These are phyloP conservation scores for Penicillium diatomitis DNA, from an alignment of 495 filamentous ascomycete species.

Conservation along the genomic window DNA sequence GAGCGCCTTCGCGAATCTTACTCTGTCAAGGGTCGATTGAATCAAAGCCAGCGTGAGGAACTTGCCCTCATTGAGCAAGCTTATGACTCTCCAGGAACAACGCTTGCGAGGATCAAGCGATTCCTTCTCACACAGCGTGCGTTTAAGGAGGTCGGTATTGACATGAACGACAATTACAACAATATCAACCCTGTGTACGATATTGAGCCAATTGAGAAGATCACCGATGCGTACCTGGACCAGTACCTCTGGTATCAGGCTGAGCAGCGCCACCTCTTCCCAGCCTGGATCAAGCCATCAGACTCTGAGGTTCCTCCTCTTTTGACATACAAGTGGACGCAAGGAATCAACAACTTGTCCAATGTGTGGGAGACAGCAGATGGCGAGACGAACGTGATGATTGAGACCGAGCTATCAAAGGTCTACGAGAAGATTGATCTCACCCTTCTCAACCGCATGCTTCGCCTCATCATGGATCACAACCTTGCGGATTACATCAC, in stretches of 20 bases:
- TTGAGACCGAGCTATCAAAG: conserved; percentile 96
- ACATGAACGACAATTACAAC: conserved; percentile 99
- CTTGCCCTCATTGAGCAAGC: conserved; percentile 96
- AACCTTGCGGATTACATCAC: conserved; percentile 99
- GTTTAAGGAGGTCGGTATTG: conserved; percentile 98
- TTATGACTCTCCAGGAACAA: conserved; percentile 96
- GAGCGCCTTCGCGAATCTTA: conserved; percentile 94
- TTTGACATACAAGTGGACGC: conserved; percentile 97
- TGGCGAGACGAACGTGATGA: conserved; percentile 98
- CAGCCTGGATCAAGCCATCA: conserved; percentile 98
- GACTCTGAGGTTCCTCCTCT: conserved; percentile 98
- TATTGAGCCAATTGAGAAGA: conserved; percentile 99
- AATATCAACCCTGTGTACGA: conserved; percentile 99
- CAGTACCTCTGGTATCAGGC: conserved; percentile 99
- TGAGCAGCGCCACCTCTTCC: conserved; percentile 96
- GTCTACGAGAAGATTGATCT: conserved; percentile 99
- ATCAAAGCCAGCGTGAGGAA: conserved; percentile 97
- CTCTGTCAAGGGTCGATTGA: conserved; percentile 92
- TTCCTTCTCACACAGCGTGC: conserved; percentile 94
- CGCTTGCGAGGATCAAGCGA: conserved; percentile 92
- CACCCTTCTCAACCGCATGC: conserved; percentile 84
- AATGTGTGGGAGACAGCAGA: conserved; percentile 94
- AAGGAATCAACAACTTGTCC: conserved; percentile 98
- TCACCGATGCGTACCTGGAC: conserved; percentile 97
- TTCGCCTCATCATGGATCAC: conserved; percentile 98